Base-by-base conservation (phyloP, 331 rosid genomes). In the Quercus lobata region DNA sequence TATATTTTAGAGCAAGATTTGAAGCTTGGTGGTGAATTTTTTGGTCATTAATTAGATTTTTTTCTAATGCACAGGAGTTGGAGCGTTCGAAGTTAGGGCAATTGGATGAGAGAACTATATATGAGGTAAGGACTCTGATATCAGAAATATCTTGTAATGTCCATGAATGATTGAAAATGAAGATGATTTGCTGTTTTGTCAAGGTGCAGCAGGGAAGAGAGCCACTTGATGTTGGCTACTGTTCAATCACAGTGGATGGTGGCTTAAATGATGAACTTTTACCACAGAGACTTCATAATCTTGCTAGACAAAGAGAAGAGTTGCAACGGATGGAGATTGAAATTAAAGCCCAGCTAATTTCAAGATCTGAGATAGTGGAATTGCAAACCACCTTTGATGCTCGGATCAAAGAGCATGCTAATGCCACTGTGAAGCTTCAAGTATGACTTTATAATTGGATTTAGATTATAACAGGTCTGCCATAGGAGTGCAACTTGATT, bases 191-290 rank as follows among this genome's bases (percentile, higher is more conserved):
- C 73, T 80, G 69, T 81, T 78, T 49, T 84, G 76, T 89, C 97
- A 89, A 93, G 98, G 97, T 96, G 92, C 97, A 96, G 94, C 97
- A 88, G 68, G 97, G 97, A 84, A 92, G 98, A 84, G 98, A 88
- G 90, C 98, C 90, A 17, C 88, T 90, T 76, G 95, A 93, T 89
- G 89, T 93, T 77, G 97, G 91, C 76, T 96, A 87, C 83, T 88
- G 93, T 88, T 96, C 98, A 24, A 89, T 93, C 57, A 81, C 97
- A 53, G 86, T 93, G 30, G 95, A 92, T 84, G 98, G 93, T 53
- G 81, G 89, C 76, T 76, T 85, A 70, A 92, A 90, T 80, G 79
- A 81, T 76, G 95, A 91, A 66, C 87, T 88, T 75, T 87, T 92
- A 89, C 92, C 87, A 85, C 97, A 83, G 78, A 91, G 87, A 80